phyloP scores from a whole-genome alignment of 257 asterid species.

The Nicotiana sylvestris region DNA sequence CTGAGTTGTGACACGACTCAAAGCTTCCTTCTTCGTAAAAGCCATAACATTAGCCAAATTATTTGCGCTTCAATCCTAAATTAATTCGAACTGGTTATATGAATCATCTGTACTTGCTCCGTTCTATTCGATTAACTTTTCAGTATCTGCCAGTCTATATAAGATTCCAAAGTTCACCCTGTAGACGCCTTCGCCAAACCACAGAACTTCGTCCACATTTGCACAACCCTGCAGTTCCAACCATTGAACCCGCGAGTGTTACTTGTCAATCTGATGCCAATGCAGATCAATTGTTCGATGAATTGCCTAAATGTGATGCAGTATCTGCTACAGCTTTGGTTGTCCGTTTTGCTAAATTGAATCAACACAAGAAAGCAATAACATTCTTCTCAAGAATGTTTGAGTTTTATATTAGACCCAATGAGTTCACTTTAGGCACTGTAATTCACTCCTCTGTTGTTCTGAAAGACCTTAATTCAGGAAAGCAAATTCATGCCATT shows the following conservation, averaged over 20 bases:
- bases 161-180: slow-evolving; percentile 9
- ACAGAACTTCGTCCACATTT: not conserved
- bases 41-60: too few relatives aligned
- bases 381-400: slow-evolving; percentile 47
- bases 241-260: fast-evolving
- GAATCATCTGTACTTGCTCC: not conserved
- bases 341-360: slow-evolving; percentile 42
- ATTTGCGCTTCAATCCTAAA: too few relatives aligned
- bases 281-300: slow-evolving; percentile 50
- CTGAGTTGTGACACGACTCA: too few relatives aligned
- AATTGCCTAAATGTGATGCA: slow-evolving; percentile 47
- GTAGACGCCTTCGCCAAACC: not conserved
- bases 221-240: not conserved
- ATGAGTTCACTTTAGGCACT: slow-evolving; percentile 67
- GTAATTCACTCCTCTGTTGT: slow-evolving; percentile 50
- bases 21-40: too few relatives aligned
- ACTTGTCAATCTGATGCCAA: not conserved
- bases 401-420: slow-evolving; percentile 41
- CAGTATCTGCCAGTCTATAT: not conserved
- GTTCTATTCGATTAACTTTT: not conserved
- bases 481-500: slow-evolving; percentile 55
- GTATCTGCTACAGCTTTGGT: slow-evolving; percentile 51
- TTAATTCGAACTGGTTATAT: too few relatives aligned
- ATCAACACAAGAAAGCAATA: slow-evolving; percentile 49
- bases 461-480: slow-evolving; percentile 46